phyloP scores from a whole-genome alignment of 306 rosid genomes.

The Cajanus cajan region DNA sequence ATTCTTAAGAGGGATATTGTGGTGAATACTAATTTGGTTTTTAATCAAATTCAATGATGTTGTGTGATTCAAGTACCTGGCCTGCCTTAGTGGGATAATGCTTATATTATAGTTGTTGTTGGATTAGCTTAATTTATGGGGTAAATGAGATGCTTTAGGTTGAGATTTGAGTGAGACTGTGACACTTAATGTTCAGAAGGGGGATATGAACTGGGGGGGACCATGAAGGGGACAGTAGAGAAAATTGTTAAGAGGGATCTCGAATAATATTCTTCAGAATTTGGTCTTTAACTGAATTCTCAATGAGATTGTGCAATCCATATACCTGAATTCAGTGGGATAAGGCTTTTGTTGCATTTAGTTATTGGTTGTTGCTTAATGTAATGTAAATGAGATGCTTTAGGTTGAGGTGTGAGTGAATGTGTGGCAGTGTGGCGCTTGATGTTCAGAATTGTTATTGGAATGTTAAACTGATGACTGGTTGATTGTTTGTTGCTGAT shows the following conservation, averaged over 20 bases:
- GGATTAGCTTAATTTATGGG: not conserved
- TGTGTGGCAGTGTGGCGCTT: not conserved
- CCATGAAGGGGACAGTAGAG: not conserved
- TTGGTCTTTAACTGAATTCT: not conserved
- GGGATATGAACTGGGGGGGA: not conserved
- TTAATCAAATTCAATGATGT: not conserved
- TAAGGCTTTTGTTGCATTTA: not conserved
- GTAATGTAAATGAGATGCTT: not conserved
- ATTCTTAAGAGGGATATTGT: not conserved
- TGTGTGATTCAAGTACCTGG: not conserved
- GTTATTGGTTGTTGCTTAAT: not conserved
- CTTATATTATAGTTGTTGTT: not conserved
- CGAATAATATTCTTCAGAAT: not conserved
- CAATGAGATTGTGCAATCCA: not conserved
- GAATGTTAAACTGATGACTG: not conserved
- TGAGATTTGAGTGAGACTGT: not conserved
- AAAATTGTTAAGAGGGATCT: not conserved
- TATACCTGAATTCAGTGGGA: not conserved
- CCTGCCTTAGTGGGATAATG: not conserved
- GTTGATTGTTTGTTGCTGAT: slow-evolving; percentile 2
- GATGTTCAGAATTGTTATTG: slow-evolving; percentile 12
- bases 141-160: not conserved
- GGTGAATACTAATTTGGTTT: not conserved
- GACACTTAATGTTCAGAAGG: not conserved
- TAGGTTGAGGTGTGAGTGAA: not conserved